Conservation (phyloP, 108 stramenopile species). For the Cyclotella sp. region DNA sequence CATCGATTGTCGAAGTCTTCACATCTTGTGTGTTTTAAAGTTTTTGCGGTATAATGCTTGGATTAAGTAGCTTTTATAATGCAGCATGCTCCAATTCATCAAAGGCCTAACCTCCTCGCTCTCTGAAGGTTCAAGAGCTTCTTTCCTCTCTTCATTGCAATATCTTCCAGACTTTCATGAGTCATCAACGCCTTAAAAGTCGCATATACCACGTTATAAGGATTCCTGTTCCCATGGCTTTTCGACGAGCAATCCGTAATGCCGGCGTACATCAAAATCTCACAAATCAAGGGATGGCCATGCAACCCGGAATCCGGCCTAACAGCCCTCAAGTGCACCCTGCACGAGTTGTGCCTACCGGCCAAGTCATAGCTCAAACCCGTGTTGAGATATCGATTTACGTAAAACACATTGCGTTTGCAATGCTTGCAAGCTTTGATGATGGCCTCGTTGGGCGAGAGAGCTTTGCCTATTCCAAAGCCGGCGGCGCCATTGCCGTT, state of each 20-base stretch:
- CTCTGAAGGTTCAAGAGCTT: constrained; percentile 81
- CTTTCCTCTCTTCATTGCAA: constrained; percentile 89
- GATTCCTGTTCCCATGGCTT: constrained; percentile 85
- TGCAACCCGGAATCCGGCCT: constrained; percentile 75
- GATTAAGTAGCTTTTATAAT: too few relatives aligned
- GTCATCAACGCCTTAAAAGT: constrained; percentile 92
- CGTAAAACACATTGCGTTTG: constrained; percentile 88
- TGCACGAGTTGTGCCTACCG: constrained; percentile 92
- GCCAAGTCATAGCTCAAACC: constrained; percentile 80
- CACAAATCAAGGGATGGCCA: constrained; percentile 72
- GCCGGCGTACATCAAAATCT: constrained; percentile 85
- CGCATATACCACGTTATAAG: constrained; percentile 88
- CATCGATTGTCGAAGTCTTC: too few relatives aligned
- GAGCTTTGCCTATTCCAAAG: constrained; percentile 94
- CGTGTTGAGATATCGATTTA: constrained; percentile 82
- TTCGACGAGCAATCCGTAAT: constrained; percentile 85
- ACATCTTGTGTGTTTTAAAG: background rate
- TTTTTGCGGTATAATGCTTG: background rate
- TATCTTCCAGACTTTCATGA: constrained; percentile 89
- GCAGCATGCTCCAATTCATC: constrained; percentile 17
- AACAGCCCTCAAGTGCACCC: constrained; percentile 69
- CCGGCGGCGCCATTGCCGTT: constrained; percentile 96
- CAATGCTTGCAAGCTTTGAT: constrained; percentile 76
- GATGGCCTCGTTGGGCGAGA: constrained; percentile 85
- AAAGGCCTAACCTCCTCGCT: constrained; percentile 77